Base-by-base conservation (phyloP, 2,329 filamentous ascomycete genomes). In the Epicoccum sorghinum region DNA sequence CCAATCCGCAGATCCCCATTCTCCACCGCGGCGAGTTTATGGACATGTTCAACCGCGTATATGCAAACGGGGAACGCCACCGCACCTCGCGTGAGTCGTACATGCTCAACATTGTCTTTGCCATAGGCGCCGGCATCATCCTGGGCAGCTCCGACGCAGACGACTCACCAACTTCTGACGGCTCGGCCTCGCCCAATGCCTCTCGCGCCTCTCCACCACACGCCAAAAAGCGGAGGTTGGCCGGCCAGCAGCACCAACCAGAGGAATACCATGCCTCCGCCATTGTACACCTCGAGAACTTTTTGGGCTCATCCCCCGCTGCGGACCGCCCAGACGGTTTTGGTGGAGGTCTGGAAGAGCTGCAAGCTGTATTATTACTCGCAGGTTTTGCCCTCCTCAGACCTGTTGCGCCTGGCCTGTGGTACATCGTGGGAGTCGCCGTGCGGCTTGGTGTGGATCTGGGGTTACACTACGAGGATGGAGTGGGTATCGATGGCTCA, bases 221-320 rank as follows among this genome's bases (percentile, higher is more conserved):
- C 37, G 65, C 57, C 49, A 77, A 77, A 63, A 72, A 69, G 61
- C 67, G 73, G 73, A 70, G 67, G 59, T 64, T 75, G 47, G 68
- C 77, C 38, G 78, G 60, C 80, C 85, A 79, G 77, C 86, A 88
- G 71, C 81, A 83, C 60, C 91, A 96, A 71, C 93, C 93, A 0
- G 95, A 98, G 72, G 92, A 96, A 73, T 98, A 98, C 71, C 93
- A 98, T 74, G 93, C 95, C 1, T 95, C 92, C 49, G 93, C 93
- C 13, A 96, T 97, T 62, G 85, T 96, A 14, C 91, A 98, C 70
- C 81, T 98, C 6, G 93, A 97, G 71, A 86, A 89, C 7, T 96
- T 95, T 68, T 80, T 97, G 13, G 80, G 82, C 1, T 89, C 89
- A 47, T 88, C 82, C 24, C 81, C 84, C 27, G 77, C 82, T 5